A percentile compares a stretch with the other conserved stretches of the same genome.
Evolutionary conservation across 2,329 filamentous ascomycete genomes (phyloP).

Genomic region (Hymenoscyphus fraxineus): DNA sequence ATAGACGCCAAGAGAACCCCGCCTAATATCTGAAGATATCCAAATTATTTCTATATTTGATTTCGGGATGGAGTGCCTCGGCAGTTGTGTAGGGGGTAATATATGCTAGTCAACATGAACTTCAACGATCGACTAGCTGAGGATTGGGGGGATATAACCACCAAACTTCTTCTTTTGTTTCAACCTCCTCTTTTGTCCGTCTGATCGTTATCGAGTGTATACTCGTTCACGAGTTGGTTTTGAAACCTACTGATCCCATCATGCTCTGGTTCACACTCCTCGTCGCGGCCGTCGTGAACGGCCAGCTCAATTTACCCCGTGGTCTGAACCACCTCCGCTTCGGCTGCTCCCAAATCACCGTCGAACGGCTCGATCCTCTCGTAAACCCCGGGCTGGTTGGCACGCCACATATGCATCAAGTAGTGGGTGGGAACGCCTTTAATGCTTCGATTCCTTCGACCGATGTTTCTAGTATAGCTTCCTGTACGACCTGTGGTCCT

Average conservation of each 20-base stretch:
- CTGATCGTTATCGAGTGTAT: neutral
- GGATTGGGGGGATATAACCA: neutral
- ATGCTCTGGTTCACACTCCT: constrained; percentile 6
- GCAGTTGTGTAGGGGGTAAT: constrained; percentile 7
- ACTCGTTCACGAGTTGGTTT: neutral
- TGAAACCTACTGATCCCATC: neutral
- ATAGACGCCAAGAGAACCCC: neutral
- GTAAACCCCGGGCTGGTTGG: constrained; percentile 16
- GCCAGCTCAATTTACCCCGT: neutral
- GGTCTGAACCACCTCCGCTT: constrained; percentile 15
- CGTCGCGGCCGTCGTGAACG: neutral
- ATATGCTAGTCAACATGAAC: neutral
- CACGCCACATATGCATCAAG: constrained; percentile 12
- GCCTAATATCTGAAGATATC: constrained; percentile 2
- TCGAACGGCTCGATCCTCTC: constrained; percentile 18
- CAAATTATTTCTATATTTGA: constrained; percentile 6
- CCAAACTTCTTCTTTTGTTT: neutral
- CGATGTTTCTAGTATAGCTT: constrained; percentile 12
- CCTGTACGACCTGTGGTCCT: constrained; percentile 17
- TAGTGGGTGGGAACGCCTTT: constrained; percentile 11
- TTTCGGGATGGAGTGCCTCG: constrained; percentile 1
- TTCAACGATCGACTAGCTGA: too few species aligned
- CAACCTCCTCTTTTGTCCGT: neutral
- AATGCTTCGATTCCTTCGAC: constrained; percentile 11
- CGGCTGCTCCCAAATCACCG: constrained; percentile 16